Evolutionary conservation across 1,284 basidiomycete species (phyloP).

Genomic region (Lignosus rhinocerotis): DNA sequence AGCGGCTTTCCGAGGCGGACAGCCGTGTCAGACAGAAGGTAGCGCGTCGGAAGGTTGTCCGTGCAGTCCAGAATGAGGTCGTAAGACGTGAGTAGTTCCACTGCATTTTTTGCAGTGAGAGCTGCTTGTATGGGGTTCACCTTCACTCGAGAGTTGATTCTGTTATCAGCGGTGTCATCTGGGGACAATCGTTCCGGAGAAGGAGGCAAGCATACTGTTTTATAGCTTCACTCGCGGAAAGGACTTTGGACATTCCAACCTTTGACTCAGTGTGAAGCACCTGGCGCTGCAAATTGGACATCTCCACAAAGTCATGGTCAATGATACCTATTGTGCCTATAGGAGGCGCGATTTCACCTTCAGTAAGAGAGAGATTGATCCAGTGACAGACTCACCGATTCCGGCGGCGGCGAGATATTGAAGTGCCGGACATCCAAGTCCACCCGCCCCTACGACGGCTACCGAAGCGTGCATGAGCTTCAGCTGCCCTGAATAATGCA

Average conservation of each 20-base stretch:
- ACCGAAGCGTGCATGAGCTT: conserved; percentile 77
- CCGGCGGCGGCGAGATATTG: conserved; percentile 94
- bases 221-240: conserved; percentile 75
- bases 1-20: conserved; percentile 76
- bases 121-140: conserved; percentile 55
- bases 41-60: conserved; percentile 91
- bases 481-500: conserved; percentile 69
- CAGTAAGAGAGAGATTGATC: background rate
- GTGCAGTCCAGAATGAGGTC: conserved; percentile 94
- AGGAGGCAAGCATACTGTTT: conserved; percentile 46
- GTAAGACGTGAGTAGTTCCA: conserved; percentile 58
- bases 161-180: conserved; percentile 31
- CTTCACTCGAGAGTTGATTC: conserved; percentile 68
- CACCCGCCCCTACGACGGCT: conserved; percentile 92
- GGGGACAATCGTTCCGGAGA: background rate
- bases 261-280: conserved; percentile 83
- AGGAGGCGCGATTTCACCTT: background rate
- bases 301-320: conserved; percentile 89
- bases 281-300: conserved; percentile 94
- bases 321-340: conserved; percentile 83
- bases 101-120: conserved; percentile 63
- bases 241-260: conserved; percentile 83
- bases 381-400: conserved; percentile 60
- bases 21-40: conserved; percentile 92
- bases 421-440: conserved; percentile 93